phyloP scores from a whole-genome alignment of 106 monocot genomes.

The Xerophyta viscosa region DNA sequence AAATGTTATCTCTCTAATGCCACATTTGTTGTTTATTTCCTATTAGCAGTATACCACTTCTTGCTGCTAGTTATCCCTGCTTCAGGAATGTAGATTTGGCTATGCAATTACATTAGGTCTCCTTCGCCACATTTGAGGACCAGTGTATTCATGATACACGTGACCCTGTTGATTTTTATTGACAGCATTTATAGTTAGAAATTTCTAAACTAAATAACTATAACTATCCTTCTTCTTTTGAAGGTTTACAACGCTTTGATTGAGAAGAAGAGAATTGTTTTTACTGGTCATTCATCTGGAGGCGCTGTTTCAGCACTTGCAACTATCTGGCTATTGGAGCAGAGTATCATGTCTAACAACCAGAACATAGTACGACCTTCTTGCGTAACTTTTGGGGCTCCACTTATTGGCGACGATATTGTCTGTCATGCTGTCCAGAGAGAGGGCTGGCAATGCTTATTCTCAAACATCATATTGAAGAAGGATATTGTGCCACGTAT shows the following conservation, averaged over 20 bases:
- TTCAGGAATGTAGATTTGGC: background rate
- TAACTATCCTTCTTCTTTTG: background rate
- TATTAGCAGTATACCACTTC: no score
- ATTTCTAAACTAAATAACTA: background rate
- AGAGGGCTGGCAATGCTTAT: slow-evolving; percentile 33
- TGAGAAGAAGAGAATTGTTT: slow-evolving; percentile 32
- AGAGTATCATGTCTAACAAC: slow-evolving; percentile 7
- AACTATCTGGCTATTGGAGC: slow-evolving; percentile 41
- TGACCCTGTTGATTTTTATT: background rate
- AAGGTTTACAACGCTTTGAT: slow-evolving; percentile 35
- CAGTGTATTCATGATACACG: no score
- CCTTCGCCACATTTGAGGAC: no score
- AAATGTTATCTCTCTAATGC: no score
- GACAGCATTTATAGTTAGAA: background rate
- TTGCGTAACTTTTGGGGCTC: slow-evolving; percentile 54
- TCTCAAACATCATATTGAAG: slow-evolving; percentile 37
- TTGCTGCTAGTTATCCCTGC: no score
- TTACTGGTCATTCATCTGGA: slow-evolving; percentile 54
- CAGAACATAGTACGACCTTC: slow-evolving; percentile 10
- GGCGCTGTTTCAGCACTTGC: slow-evolving; percentile 44
- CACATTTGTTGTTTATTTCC: no score
- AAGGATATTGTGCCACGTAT: slow-evolving; percentile 33
- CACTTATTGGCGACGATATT: slow-evolving; percentile 38
- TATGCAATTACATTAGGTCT: no score
- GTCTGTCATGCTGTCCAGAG: slow-evolving; percentile 32